Percentiles rank a stretch among this genome's conserved stretches.
These are phyloP conservation scores for Anastatica hierochuntica DNA, from an alignment of 345 rosid species.

Conservation along the genomic window DNA sequence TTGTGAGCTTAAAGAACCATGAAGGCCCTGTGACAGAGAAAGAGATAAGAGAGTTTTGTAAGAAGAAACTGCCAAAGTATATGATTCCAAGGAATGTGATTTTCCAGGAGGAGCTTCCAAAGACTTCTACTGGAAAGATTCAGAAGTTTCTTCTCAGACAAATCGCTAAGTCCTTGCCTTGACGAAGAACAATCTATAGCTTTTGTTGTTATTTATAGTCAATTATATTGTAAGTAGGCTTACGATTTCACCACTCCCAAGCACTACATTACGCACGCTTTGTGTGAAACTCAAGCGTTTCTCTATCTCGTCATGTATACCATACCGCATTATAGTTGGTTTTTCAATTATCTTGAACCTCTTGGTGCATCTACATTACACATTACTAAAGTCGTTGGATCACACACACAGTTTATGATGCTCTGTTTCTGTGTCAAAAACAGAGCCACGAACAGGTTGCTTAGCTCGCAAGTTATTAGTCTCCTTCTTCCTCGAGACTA, in stretches of 20 bases:
- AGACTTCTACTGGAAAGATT: slow-evolving; percentile 57
- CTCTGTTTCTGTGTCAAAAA: too few relatives aligned
- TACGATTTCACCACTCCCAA: slow-evolving; percentile 96
- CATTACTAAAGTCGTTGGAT: too few relatives aligned
- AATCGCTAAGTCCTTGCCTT: slow-evolving; percentile 29
- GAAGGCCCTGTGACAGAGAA: slow-evolving; percentile 16
- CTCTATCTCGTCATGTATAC: slow-evolving; percentile 53
- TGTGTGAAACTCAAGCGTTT: slow-evolving; percentile 86
- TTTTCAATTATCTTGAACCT: slow-evolving; percentile 79
- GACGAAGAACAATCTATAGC: too few relatives aligned
- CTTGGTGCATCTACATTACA: too few relatives aligned
- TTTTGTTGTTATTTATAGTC: too few relatives aligned
- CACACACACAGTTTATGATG: too few relatives aligned
- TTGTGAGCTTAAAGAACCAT: slow-evolving; percentile 42
- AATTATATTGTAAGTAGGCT: too few relatives aligned
- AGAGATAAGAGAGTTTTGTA: slow-evolving; percentile 46
- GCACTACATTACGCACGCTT: slow-evolving; percentile 89
- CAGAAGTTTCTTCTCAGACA: slow-evolving; percentile 44
- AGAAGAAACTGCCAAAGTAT: slow-evolving; percentile 37
- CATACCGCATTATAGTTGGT: slow-evolving; percentile 47
- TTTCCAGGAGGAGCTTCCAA: slow-evolving; percentile 46
- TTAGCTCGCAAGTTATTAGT: too few relatives aligned
- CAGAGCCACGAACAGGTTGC: too few relatives aligned
- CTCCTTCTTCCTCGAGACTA: too few relatives aligned
- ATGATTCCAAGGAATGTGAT: slow-evolving; percentile 58